phyloP scores from a whole-genome alignment of 176 grass and related monocot genomes.

The Thalia dealbata region DNA sequence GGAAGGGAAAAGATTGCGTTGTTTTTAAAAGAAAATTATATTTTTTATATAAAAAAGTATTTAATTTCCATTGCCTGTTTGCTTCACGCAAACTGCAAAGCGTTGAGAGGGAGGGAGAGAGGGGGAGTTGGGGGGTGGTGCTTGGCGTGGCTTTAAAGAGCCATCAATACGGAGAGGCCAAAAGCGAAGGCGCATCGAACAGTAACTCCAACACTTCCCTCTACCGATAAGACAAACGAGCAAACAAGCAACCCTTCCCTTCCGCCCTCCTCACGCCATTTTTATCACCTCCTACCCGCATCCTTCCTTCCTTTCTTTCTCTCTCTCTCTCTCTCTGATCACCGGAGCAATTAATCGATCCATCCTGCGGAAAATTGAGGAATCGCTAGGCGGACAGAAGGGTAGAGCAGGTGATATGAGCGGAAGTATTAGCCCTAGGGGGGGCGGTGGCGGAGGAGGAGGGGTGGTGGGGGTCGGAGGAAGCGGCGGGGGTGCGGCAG shows the following conservation, averaged over 20 bases:
- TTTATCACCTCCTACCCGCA: not conserved
- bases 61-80: slow-evolving; percentile 43
- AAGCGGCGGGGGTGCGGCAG: not conserved
- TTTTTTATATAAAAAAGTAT: slow-evolving; percentile 8
- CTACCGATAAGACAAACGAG: slow-evolving; percentile 48
- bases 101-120: slow-evolving; percentile 36
- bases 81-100: slow-evolving; percentile 95
- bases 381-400: not conserved
- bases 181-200: slow-evolving; percentile 36
- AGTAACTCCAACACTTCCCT: slow-evolving; percentile 47
- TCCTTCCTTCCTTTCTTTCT: slow-evolving; percentile 7
- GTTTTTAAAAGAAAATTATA: slow-evolving; percentile 26
- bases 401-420: not conserved
- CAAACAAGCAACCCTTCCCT: not conserved
- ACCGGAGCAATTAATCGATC: not conserved
- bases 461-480: not conserved
- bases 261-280: not conserved
- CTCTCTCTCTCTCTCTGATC: slow-evolving; percentile 3
- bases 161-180: slow-evolving; percentile 80
- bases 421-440: slow-evolving; percentile 4
- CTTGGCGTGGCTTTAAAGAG: slow-evolving; percentile 99
- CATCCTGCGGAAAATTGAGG: not conserved
- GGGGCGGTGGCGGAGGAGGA: not conserved
- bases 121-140: slow-evolving; percentile 41
- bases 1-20: slow-evolving; percentile 13